Evolutionary conservation across 495 filamentous ascomycete genomes (phyloP).

Genomic region (Penicillium chermesinum): DNA sequence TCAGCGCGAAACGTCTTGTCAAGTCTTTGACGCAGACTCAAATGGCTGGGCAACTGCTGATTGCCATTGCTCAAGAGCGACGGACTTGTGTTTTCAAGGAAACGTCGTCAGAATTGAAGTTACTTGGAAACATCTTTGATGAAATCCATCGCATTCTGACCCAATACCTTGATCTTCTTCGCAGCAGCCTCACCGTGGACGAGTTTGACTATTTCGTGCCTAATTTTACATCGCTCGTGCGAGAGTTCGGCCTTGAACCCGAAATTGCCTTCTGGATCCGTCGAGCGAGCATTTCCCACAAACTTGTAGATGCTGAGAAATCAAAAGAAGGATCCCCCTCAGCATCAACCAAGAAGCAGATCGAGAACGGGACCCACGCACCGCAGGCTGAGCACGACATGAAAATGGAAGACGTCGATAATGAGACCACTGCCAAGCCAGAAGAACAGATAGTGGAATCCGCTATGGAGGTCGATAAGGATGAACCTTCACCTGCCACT

Average conservation of each 20-base stretch:
- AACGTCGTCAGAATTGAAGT: conserved; percentile 66
- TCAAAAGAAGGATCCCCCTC: conserved; percentile 20
- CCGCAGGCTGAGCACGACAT: no score
- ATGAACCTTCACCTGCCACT: no score
- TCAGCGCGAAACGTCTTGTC: conserved; percentile 70
- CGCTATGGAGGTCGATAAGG: conserved; percentile 38
- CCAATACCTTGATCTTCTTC: conserved; percentile 85
- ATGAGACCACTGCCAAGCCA: conserved; percentile 14
- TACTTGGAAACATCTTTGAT: conserved; percentile 79
- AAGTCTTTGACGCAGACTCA: conserved; percentile 65
- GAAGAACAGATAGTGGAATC: conserved; percentile 12
- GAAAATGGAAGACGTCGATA: conserved; percentile 33
- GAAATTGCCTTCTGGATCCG: conserved; percentile 84
- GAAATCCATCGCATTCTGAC: conserved; percentile 78
- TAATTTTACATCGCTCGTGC: conserved; percentile 62
- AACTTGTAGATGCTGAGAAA: conserved; percentile 46
- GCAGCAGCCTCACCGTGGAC: conserved; percentile 66
- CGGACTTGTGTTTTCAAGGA: conserved; percentile 72
- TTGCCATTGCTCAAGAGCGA: conserved; percentile 85
- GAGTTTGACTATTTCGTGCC: conserved; percentile 84
- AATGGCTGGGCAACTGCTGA: conserved; percentile 71
- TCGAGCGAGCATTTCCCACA: conserved; percentile 59
- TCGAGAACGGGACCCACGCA: conserved; percentile 16
- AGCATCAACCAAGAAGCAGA: conserved; percentile 20
- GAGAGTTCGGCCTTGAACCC: conserved; percentile 74